Conservation (phyloP, 2,329 filamentous ascomycete species). For the Lanzia echinophila region DNA sequence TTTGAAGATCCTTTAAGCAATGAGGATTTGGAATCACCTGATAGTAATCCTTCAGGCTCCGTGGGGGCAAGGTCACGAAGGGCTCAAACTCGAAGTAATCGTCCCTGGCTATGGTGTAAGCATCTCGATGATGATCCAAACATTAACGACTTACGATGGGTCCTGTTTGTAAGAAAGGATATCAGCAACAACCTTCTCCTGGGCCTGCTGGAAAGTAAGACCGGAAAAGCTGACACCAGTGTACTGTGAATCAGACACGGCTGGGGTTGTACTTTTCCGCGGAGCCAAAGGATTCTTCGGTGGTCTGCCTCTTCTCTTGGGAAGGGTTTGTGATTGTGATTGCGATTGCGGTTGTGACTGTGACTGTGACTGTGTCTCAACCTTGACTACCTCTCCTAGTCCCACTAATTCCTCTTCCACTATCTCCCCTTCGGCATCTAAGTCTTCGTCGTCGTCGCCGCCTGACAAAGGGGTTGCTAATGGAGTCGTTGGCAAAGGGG, state of each 20-base stretch:
- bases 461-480: no score
- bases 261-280: conserved; percentile 33
- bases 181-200: conserved; percentile 77
- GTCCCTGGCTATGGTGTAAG: conserved; percentile 40
- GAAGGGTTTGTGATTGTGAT: conserved; percentile 5
- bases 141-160: conserved; percentile 45
- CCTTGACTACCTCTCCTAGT: background rate
- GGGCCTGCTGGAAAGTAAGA: conserved; percentile 74
- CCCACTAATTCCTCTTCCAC: conserved; percentile 24
- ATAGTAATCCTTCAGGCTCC: conserved; percentile 77
- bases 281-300: conserved; percentile 26
- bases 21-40: conserved; percentile 74
- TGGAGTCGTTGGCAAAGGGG: conserved; percentile 28
- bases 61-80: conserved; percentile 72
- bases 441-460: conserved; percentile 39
- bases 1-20: conserved; percentile 71
- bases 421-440: conserved; percentile 29
- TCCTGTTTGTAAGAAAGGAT: conserved; percentile 46
- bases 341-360: background rate
- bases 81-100: conserved; percentile 64
- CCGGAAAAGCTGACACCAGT: conserved; percentile 58
- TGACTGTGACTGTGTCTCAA: background rate
- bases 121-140: background rate
- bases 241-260: conserved; percentile 47
- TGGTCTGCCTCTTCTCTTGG: conserved; percentile 21